Evolutionary conservation across 2,329 filamentous ascomycete species (phyloP).

Genomic region (Aspergillus sp.): DNA sequence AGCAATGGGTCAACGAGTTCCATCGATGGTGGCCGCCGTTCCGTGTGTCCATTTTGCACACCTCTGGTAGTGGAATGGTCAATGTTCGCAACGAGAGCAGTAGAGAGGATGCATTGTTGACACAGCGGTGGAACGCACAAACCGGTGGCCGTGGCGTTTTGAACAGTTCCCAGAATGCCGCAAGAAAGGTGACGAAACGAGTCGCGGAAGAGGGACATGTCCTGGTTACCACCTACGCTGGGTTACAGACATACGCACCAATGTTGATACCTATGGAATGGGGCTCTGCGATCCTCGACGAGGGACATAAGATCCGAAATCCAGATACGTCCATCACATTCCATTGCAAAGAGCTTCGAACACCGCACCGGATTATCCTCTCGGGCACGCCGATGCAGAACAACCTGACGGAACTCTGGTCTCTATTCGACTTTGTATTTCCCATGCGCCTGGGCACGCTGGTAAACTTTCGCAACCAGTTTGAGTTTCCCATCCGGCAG

Average conservation of each 20-base stretch:
- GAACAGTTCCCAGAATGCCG: conserved; percentile 55
- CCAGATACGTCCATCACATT: conserved; percentile 92
- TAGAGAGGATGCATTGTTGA: conserved; percentile 56
- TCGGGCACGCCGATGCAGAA: conserved; percentile 98
- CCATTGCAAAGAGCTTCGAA: conserved; percentile 87
- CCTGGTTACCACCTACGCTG: conserved; percentile 89
- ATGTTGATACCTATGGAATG: conserved; percentile 75
- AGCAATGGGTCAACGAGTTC: conserved; percentile 98
- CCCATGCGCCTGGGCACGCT: conserved; percentile 91
- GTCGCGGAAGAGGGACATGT: conserved; percentile 83
- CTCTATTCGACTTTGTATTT: conserved; percentile 93
- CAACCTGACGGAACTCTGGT: conserved; percentile 91
- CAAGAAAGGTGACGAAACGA: conserved; percentile 70
- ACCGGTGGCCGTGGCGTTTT: conserved; percentile 27
- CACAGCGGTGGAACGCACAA: conserved; percentile 43
- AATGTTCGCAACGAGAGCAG: conserved; percentile 57
- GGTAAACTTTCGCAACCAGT: conserved; percentile 81
- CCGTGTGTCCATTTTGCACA: conserved; percentile 87
- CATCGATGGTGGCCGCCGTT: conserved; percentile 99
- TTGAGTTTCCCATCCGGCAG: conserved; percentile 86
- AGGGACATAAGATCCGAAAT: conserved; percentile 97
- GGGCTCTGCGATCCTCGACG: conserved; percentile 90
- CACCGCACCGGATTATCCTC: conserved; percentile 81
- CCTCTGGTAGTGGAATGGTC: conserved; percentile 93
- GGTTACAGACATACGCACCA: conserved; percentile 84